Evolutionary conservation across 345 rosid genomes (phyloP).

Genomic region (Heritiera littoralis): DNA sequence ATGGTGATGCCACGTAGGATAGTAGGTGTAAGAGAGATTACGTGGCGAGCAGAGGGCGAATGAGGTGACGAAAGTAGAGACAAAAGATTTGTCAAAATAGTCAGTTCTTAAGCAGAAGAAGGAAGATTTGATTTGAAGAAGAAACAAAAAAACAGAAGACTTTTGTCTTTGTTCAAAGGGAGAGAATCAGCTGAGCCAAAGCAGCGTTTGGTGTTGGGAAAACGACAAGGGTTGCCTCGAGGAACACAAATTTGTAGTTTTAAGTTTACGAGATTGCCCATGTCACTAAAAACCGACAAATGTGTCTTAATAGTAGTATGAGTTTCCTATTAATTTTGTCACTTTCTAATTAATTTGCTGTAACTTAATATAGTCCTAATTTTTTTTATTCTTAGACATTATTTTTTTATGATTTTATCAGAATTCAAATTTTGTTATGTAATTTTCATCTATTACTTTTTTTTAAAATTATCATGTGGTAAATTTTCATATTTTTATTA

Average conservation of each 20-base stretch:
- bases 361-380: too few species aligned
- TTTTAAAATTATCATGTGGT: too few species aligned
- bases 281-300: neutral
- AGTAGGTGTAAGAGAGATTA: conserved; percentile 11
- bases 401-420: too few species aligned
- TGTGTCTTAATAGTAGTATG: neutral
- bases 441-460: too few species aligned
- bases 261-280: conserved; percentile 15
- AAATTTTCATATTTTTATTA: too few species aligned
- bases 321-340: neutral
- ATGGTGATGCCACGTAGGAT: conserved; percentile 29
- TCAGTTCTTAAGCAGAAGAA: neutral
- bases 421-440: too few species aligned
- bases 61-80: neutral
- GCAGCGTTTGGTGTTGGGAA: neutral
- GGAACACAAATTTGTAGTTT: neutral
- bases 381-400: too few species aligned
- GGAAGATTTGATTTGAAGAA: neutral
- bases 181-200: neutral
- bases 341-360: too few species aligned
- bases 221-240: conserved; percentile 19
- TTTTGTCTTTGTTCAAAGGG: neutral
- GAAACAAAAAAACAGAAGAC: neutral
- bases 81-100: conserved; percentile 18
- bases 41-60: conserved; percentile 26